phyloP scores from a whole-genome alignment of 2,329 filamentous ascomycete genomes.

The Paramyrothecium roridum region DNA sequence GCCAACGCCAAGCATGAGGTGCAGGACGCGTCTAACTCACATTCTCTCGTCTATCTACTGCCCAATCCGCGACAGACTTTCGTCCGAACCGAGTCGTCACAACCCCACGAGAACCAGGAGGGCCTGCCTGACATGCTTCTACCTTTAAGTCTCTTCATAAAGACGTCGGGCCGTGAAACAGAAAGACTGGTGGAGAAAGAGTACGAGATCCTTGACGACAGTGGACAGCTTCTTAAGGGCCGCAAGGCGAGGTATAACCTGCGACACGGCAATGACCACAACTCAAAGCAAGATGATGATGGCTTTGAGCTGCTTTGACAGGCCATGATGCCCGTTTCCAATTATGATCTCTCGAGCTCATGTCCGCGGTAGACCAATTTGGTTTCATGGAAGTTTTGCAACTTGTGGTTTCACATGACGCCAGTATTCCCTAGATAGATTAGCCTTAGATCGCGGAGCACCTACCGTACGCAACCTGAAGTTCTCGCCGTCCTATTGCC shows the following conservation, averaged over 20 bases:
- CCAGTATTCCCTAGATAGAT: too few species aligned
- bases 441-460: too few species aligned
- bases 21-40: background rate
- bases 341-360: too few species aligned
- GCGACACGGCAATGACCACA: background rate
- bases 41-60: background rate
- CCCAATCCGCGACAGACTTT: background rate
- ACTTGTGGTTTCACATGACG: too few species aligned
- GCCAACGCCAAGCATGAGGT: background rate
- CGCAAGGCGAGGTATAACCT: background rate
- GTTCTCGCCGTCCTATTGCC: too few species aligned
- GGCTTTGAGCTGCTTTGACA: background rate
- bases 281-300: background rate
- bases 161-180: background rate
- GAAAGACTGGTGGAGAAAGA: background rate
- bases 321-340: too few species aligned
- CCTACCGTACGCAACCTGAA: too few species aligned
- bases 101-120: background rate
- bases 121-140: background rate
- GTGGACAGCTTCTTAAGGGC: background rate
- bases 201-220: background rate
- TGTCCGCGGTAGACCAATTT: too few species aligned
- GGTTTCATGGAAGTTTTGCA: too few species aligned
- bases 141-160: background rate
- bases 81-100: background rate